Evolutionary conservation across 2,329 filamentous ascomycete genomes (phyloP).

Genomic region (Penicillium olsonii): DNA sequence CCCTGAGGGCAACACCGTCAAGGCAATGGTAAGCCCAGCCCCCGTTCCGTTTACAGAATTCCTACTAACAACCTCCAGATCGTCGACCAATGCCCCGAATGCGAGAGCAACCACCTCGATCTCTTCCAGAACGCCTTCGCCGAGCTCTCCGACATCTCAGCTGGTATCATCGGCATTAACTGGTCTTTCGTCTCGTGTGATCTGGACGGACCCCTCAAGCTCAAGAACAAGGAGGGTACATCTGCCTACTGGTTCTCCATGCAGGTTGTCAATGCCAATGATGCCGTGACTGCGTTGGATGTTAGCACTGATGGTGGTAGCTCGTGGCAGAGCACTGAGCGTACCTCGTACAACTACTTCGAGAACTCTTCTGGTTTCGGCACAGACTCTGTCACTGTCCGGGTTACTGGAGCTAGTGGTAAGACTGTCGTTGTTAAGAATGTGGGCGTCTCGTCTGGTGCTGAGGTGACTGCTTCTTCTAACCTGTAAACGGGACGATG

Average conservation of each 20-base stretch:
- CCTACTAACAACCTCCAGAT: constrained; percentile 37
- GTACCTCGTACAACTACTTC: constrained; percentile 63
- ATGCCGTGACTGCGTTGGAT: constrained; percentile 58
- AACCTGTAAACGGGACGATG: constrained; percentile 23
- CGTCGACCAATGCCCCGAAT: constrained; percentile 60
- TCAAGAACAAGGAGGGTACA: constrained; percentile 54
- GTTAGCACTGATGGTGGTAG: constrained; percentile 62
- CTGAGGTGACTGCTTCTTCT: constrained; percentile 21
- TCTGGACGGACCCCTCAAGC: constrained; percentile 51
- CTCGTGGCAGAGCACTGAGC: constrained; percentile 59
- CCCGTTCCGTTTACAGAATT: neutral
- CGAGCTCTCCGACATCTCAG: constrained; percentile 45
- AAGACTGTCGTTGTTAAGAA: constrained; percentile 53
- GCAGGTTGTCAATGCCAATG: constrained; percentile 66
- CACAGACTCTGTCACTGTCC: constrained; percentile 55
- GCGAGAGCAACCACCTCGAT: constrained; percentile 56
- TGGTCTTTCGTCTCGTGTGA: constrained; percentile 56
- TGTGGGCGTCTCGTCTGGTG: constrained; percentile 38
- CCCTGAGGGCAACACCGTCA: constrained; percentile 57
- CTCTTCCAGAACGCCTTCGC: constrained; percentile 56
- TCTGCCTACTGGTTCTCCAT: constrained; percentile 60
- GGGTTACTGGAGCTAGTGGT: constrained; percentile 57
- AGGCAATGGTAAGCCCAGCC: constrained; percentile 58
- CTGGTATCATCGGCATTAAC: constrained; percentile 52
- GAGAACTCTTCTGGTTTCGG: constrained; percentile 61